phyloP scores from a whole-genome alignment of 345 rosid species.

The Pistacia integerrima region DNA sequence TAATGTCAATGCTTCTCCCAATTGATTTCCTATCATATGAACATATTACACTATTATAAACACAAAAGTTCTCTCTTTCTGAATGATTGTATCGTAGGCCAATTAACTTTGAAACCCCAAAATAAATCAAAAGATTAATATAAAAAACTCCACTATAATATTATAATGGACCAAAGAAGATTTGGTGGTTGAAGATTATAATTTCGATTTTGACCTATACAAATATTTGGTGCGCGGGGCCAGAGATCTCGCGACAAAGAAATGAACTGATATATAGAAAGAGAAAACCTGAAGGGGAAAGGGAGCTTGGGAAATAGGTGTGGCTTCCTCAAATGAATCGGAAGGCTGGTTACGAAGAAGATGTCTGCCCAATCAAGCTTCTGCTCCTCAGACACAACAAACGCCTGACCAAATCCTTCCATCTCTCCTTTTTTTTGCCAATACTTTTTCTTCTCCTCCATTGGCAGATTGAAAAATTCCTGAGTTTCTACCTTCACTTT shows the following conservation, averaged over 20 bases:
- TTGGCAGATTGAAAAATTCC: constrained; percentile 30
- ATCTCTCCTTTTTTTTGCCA: constrained; percentile 30
- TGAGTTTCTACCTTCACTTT: constrained; percentile 29
- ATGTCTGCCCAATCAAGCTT: constrained; percentile 38
- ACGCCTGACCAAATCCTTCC: constrained; percentile 37
- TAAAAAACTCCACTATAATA: no score
- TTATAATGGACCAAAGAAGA: no score
- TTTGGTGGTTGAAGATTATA: no score
- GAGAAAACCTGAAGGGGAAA: constrained; percentile 26
- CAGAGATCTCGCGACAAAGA: no score
- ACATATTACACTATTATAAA: neutral
- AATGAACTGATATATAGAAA: neutral
- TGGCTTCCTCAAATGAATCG: constrained; percentile 23
- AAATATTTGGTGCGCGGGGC: no score
- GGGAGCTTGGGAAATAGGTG: constrained; percentile 35
- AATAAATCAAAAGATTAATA: no score
- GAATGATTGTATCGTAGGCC: no score
- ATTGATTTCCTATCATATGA: constrained; percentile 11
- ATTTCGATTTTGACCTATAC: no score
- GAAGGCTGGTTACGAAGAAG: constrained; percentile 25
- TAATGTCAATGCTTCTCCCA: neutral
- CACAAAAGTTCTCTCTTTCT: no score
- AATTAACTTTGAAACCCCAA: no score
- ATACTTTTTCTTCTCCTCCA: constrained; percentile 35
- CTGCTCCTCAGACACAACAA: constrained; percentile 36